Evolutionary conservation across 1,139 yeast species (phyloP).

Genomic region (Kazachstania sp.): DNA sequence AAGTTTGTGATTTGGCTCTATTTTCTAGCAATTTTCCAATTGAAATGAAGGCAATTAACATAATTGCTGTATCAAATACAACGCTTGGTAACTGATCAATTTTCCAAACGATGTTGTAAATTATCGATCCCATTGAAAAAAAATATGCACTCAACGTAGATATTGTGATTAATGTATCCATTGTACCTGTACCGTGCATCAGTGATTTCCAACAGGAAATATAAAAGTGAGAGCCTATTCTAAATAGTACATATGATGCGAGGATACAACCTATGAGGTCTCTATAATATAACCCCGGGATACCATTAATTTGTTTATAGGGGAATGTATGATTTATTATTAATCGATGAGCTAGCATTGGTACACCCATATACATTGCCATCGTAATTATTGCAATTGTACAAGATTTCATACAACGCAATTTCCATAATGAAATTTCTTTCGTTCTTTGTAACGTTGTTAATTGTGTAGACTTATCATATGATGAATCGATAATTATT

Average conservation of each 20-base stretch:
- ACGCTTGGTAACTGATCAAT: conserved; percentile 49
- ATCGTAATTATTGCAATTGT: conserved; percentile 17
- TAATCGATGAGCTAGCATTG: conserved; percentile 17
- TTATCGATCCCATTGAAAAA: conserved; percentile 60
- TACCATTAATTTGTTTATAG: conserved; percentile 15
- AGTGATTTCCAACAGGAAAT: conserved; percentile 58
- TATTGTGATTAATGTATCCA: conserved; percentile 85
- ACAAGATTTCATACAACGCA: conserved; percentile 42
- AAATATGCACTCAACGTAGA: conserved; percentile 74
- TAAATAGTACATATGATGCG: conserved; percentile 60
- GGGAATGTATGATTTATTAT: conserved; percentile 16
- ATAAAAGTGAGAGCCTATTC: conserved; percentile 54
- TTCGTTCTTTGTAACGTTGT: conserved; percentile 57
- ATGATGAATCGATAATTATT: conserved; percentile 33
- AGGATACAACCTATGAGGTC: conserved; percentile 55
- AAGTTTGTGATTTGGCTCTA: conserved; percentile 88
- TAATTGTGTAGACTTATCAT: conserved; percentile 43
- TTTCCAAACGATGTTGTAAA: conserved; percentile 33
- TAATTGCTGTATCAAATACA: conserved; percentile 77
- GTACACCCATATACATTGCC: conserved; percentile 25
- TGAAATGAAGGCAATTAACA: conserved; percentile 76
- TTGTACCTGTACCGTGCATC: conserved; percentile 71
- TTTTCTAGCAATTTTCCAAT: conserved; percentile 88
- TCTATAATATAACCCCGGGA: conserved; percentile 50
- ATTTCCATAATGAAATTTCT: conserved; percentile 66